Evolutionary conservation across 352 stramenopile species (phyloP), one percentile per base, ranked within the genome.

Genomic region (Phytopythium mirpurense): DNA sequence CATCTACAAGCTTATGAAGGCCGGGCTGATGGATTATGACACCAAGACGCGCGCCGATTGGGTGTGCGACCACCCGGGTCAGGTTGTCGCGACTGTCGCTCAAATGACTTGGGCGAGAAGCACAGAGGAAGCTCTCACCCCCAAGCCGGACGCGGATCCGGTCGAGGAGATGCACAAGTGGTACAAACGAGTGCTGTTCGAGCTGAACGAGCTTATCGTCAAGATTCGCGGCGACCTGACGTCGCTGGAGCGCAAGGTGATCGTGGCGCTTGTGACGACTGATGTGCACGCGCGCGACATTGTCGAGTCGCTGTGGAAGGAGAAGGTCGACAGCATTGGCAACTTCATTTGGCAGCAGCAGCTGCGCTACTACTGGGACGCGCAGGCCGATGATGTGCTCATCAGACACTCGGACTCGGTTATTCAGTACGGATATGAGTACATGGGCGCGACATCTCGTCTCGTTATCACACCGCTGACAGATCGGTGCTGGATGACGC

Each of bases 291-390:
- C 88, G 5, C 70, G 90, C 16, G 90, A 97, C 50, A 96, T 97
- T 31, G 74, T 93, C 9, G 81, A 90, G 51, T 72, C 64, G 49
- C 47, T 95, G 14, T 88, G 70, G 71, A 72, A 72, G 12, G 77
- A 89, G 19, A 74, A 75, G 43, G 81, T 92, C 6, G 72, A 82
- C 18, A 64, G 71, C 0, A 66, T 93, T 6, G 69, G 76, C 18
- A 95, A 98, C 47, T 98, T 98, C 54, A 94, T 94, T 38, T 98
- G 94, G 94, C 86, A 96, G 66, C 88, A 97, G 60, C 94, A 98
- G 56, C 69, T 98, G 31, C 83, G 91, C 2, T 98, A 97, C 63
- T 98, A 98, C 63, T 97, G 90, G 91, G 88, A 97, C 44, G 62
- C 69, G 0, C 81, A 94, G 29, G 74, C 73, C 0, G 89, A 97